Base-by-base conservation (phyloP, 768 basidiomycete genomes). In the Russula griseocarnosa region DNA sequence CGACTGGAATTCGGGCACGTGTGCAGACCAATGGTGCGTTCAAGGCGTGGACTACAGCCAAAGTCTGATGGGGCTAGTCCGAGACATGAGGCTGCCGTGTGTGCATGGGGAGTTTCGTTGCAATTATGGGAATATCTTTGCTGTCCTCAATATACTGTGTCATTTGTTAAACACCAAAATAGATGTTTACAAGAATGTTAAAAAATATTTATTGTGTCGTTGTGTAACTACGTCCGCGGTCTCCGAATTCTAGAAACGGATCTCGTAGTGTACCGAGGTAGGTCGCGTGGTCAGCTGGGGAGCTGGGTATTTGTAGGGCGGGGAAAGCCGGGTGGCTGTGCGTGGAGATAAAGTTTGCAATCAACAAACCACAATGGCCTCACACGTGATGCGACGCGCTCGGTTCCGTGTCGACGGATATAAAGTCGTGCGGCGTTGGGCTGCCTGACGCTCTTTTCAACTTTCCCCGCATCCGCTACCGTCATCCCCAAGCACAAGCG, bases 21-120 rank as follows among this genome's bases (percentile, higher is more conserved):
- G 76, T 76, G 13, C 67, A 71, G 24, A 65, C 74, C 8, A 76
- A 77, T 44, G 76, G 76, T 26, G 74, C 74, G 14, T 78, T 78
- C 71, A 74, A 74, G 64, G 70, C 75, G 47, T 68, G 66, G 62
- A 24, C 52, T 26, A 30, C 26, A 16, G 32, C 22, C 47, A 55
- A 65, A 47, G 54, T 11, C 18, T 34, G 47, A 46, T 22, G 42
- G 44, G 8, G 13, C 49, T 7, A 20, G 36, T 49, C 9, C 1
- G 18, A 10, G 24, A 13, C 50, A 30, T 10, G 52, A 54, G 60
- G 60, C 34, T 54, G 36, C n/a, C 26, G 58, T 57, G 61, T 42
- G 61, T 56, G 6, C 26, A 22, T 40, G 30, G 40, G 44, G 16
- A 49, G 40, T 47, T 30, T 30, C 4, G 9, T 22, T 46, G 42